A percentile compares a stretch with the other conserved stretches of the same genome.
Evolutionary conservation across 768 basidiomycete genomes (phyloP).

Genomic region (Mycena epipterygia): DNA sequence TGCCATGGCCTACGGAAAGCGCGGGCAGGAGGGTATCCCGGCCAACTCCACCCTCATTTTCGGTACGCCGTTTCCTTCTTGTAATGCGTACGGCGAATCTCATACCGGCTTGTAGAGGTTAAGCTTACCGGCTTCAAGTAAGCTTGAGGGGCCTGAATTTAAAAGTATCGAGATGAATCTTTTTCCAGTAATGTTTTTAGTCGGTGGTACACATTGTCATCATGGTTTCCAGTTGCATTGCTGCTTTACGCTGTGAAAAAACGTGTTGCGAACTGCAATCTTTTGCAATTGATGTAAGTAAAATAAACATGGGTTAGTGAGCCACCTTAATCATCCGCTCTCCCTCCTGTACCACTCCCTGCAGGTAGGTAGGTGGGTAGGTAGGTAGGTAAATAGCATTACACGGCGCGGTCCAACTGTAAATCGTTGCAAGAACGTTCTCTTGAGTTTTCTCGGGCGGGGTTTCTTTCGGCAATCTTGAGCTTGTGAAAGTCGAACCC

Average conservation of each 20-base stretch:
- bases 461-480: too few relatives aligned
- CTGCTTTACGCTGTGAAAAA: neutral
- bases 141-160: conserved; percentile 24
- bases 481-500: too few relatives aligned
- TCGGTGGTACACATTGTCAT: conserved; percentile 18
- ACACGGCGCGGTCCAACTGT: too few relatives aligned
- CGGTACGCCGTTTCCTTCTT: conserved; percentile 60
- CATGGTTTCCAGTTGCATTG: neutral
- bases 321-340: too few relatives aligned
- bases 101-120: conserved; percentile 62
- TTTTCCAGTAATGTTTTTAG: conserved; percentile 31
- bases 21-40: conserved; percentile 72
- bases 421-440: too few relatives aligned
- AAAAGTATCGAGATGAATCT: conserved; percentile 36
- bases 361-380: too few relatives aligned
- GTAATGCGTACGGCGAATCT: neutral
- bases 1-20: conserved; percentile 80
- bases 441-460: too few relatives aligned
- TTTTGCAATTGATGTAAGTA: too few relatives aligned
- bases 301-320: too few relatives aligned
- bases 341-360: too few relatives aligned
- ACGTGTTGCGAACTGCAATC: too few relatives aligned
- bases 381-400: too few relatives aligned
- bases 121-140: conserved; percentile 80
- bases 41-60: conserved; percentile 86